Evolutionary conservation across 139 green algal species (phyloP), one percentile per base, ranked within the genome.

Genomic region (Chlorella vulgaris): DNA sequence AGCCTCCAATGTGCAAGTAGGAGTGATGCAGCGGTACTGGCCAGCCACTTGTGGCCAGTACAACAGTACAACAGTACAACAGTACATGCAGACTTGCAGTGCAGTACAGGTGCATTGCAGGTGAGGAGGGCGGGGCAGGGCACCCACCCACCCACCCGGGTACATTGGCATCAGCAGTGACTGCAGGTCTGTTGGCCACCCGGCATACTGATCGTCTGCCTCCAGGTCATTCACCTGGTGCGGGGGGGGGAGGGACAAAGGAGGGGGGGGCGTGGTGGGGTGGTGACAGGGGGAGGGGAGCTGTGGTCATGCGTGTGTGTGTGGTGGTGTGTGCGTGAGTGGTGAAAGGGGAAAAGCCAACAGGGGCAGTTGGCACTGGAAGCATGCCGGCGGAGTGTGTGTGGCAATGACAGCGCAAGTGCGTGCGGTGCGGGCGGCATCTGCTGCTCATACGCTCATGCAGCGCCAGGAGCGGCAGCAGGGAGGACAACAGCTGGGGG

Each of bases 151-250:
- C 81, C 85, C 77, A 70, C 90, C 90, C 0, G 89, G 86, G 81
- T 85, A 94, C 53, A 87, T 83, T 50, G 88, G 87, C 51, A 91
- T 81, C 24, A 95, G 86, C 74, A 95, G 83, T 26, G 85, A 80
- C 2, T 31, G 53, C 15, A 93, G 43, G n/a, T 61, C 36, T 29
- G 33, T 18, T 0, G 76, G 78, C 74, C 87, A 92, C 7, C 61
- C 7, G 18, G 62, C 26, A 66, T 92, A 93, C 62, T 74, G 63
- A 3, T 58, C 19, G 79, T 98, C 95, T 28, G 77, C 89, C 82
- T 98, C 93, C 43, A 98, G 82, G 85, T 98, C 83, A 81, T 98
- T 98, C 6, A 96, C 66, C 55, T 68, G 61, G 60, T 39, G 21
- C 5, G 10, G 39, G 18, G 66, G 42, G 42, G 19, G 4, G 40